Evolutionary conservation across 768 basidiomycete genomes (phyloP).

Genomic region (Russula vinacea): DNA sequence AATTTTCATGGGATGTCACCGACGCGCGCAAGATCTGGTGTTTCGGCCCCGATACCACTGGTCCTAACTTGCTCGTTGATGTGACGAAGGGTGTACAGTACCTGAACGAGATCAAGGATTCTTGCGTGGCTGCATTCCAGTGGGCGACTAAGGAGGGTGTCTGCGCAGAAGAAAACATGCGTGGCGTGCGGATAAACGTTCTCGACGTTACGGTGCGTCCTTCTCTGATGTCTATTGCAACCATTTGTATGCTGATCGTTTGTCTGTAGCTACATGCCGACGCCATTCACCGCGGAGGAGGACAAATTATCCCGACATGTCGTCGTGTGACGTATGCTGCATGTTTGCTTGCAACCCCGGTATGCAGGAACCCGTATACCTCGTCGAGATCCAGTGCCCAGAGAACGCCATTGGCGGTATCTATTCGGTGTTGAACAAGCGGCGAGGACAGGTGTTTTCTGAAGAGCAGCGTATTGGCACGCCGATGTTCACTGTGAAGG

Average conservation of each 20-base stretch:
- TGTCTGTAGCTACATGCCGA: conserved; percentile 81
- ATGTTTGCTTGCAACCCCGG: conserved; percentile 86
- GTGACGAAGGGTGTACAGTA: conserved; percentile 99
- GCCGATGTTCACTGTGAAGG: conserved; percentile 99
- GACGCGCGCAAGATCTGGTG: conserved; percentile 99
- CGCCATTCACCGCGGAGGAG: conserved; percentile 99
- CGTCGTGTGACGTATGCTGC: conserved; percentile 97
- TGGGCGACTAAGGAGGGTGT: conserved; percentile 99
- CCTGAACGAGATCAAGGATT: conserved; percentile 99
- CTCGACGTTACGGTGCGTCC: conserved; percentile 85
- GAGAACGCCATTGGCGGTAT: conserved; percentile 97
- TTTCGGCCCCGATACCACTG: conserved; percentile 98
- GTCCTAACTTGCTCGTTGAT: conserved; percentile 95
- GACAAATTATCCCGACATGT: conserved; percentile 95
- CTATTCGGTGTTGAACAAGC: conserved; percentile 90
- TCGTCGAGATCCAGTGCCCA: conserved; percentile 97
- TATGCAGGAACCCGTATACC: conserved; percentile 96
- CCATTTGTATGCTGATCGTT: not conserved
- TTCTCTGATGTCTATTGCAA: not conserved
- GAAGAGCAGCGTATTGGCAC: conserved; percentile 97
- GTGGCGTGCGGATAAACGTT: conserved; percentile 94
- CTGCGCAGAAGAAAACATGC: conserved; percentile 96
- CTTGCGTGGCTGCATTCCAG: conserved; percentile 98
- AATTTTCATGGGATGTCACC: conserved; percentile 97
- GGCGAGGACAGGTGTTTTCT: conserved; percentile 97